Percentiles rank a stretch among this genome's conserved stretches.
These are phyloP conservation scores for Physcomitrellopsis africana DNA, from an alignment of 225 moss, liverwort and hornwort species.

Conservation along the genomic window DNA sequence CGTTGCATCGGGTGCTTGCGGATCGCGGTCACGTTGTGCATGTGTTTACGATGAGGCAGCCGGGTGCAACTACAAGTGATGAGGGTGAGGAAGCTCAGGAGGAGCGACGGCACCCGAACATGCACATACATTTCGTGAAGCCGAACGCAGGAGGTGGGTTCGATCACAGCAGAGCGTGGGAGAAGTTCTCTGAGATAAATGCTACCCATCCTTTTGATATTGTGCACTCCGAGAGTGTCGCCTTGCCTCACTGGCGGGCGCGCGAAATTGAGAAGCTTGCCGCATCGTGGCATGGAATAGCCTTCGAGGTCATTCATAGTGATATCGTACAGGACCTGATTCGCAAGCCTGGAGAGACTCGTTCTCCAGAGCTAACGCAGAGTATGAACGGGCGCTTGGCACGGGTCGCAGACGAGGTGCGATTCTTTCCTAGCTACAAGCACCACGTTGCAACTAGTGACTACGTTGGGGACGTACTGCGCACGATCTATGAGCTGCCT, in stretches of 20 bases:
- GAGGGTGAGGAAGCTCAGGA: conserved; percentile 5
- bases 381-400: conserved; percentile 41
- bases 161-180: conserved; percentile 47
- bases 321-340: conserved; percentile 52
- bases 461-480: conserved; percentile 57
- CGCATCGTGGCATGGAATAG: conserved; percentile 91
- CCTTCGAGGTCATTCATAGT: conserved; percentile 60
- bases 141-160: conserved; percentile 34
- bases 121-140: conserved; percentile 68
- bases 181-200: conserved; percentile 38
- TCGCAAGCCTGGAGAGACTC: conserved; percentile 42
- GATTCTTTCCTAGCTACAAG: conserved; percentile 49
- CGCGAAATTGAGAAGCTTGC: conserved; percentile 55
- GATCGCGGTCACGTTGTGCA: conserved; percentile 80
- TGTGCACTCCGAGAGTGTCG: conserved; percentile 84
- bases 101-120: conserved; percentile 48
- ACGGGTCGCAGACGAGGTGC: conserved; percentile 39
- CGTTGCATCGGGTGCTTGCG: conserved; percentile 71
- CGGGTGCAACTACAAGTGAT: conserved; percentile 36
- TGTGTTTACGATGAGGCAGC: conserved; percentile 54
- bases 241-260: conserved; percentile 67
- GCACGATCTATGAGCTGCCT: conserved; percentile 55
- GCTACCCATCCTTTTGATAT: conserved; percentile 48
- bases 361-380: conserved; percentile 33
- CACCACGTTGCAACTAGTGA: conserved; percentile 63